These are phyloP conservation scores for Citrus glauca DNA, from an alignment of 345 rosid species.

Conservation along the genomic window DNA sequence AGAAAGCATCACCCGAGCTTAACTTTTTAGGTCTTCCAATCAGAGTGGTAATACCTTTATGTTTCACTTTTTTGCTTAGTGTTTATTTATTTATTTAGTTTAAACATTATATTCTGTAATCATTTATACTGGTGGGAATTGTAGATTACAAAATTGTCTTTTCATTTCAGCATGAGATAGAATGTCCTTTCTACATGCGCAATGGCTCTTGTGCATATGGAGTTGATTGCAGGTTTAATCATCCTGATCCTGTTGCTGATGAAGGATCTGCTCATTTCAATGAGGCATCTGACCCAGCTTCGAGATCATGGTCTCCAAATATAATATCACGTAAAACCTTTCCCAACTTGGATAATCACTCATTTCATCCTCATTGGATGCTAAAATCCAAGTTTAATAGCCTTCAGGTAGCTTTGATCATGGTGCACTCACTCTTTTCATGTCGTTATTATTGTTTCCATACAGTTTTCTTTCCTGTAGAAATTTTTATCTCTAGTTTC, in stretches of 20 bases:
- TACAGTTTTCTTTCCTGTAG: not conserved
- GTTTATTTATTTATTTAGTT: not conserved
- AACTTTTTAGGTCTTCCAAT: constrained; percentile 50
- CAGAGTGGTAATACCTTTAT: constrained; percentile 19
- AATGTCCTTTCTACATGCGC: constrained; percentile 52
- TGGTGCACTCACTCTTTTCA: not conserved
- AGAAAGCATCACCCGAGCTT: constrained; percentile 20
- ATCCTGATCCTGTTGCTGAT: constrained; percentile 51
- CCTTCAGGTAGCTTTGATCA: constrained; percentile 13
- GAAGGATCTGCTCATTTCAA: constrained; percentile 27
- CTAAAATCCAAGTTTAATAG: constrained; percentile 4
- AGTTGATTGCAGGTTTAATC: constrained; percentile 44
- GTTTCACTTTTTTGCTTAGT: not conserved
- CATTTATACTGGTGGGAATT: not conserved
- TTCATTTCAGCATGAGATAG: constrained; percentile 42
- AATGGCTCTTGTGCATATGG: constrained; percentile 58
- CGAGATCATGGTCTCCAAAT: constrained; percentile 2
- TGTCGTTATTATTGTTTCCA: not conserved
- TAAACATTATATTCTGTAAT: not conserved
- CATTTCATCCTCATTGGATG: constrained; percentile 1
- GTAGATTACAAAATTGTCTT: not conserved
- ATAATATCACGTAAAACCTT: not conserved
- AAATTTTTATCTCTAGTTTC: not conserved
- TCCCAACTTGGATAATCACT: constrained; percentile 11
- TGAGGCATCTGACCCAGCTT: not conserved